Conservation (phyloP, 805 yeast species). For the Candida khao-thaluensis region DNA sequence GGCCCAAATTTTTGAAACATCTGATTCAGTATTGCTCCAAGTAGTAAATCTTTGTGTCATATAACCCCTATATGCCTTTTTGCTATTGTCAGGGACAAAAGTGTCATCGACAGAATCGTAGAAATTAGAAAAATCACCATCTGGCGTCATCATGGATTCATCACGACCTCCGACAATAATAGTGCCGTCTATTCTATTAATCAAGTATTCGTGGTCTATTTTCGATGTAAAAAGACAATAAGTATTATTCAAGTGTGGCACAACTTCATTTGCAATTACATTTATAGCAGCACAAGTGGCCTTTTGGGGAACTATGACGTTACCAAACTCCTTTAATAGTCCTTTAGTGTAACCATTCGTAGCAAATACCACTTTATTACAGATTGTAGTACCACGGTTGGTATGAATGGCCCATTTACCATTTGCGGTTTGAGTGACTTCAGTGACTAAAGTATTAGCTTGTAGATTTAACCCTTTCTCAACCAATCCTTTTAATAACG, state of each 20-base stretch:
- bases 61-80: conserved; percentile 23
- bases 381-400: conserved; percentile 9
- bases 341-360: conserved; percentile 13
- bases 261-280: conserved; percentile 17
- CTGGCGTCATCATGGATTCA: conserved; percentile 14
- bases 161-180: conserved; percentile 34
- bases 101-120: conserved; percentile 35
- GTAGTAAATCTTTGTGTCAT: conserved; percentile 31
- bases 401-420: conserved; percentile 29
- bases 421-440: conserved; percentile 21
- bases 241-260: conserved; percentile 36
- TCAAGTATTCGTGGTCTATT: conserved; percentile 28
- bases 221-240: conserved; percentile 22
- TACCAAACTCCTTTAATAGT: conserved; percentile 24
- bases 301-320: conserved; percentile 34
- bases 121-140: conserved; percentile 14
- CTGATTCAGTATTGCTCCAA: conserved; percentile 27
- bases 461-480: conserved; percentile 39
- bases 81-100: conserved; percentile 21
- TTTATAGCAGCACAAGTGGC: conserved; percentile 32
- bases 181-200: conserved; percentile 40
- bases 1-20: conserved; percentile 38
- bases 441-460: conserved; percentile 39
- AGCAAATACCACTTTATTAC: conserved; percentile 9
- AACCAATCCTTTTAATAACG: conserved; percentile 29